Base-by-base conservation (phyloP, 805 yeast genomes). In the Wickerhamomyces sydowiorum region DNA sequence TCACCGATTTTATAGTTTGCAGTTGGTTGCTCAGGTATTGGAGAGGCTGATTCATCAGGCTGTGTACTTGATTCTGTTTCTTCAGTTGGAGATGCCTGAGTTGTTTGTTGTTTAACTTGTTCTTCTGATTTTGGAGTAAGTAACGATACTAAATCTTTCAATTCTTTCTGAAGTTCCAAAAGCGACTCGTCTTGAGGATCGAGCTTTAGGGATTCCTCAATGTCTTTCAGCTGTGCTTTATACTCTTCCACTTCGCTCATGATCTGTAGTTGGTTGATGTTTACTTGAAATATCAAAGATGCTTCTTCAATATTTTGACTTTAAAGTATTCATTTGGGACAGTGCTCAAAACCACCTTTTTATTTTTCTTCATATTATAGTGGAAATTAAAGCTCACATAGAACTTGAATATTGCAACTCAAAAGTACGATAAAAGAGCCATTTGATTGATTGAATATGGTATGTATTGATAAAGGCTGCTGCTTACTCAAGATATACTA, bases 181-280 rank as follows among this genome's bases (percentile, higher is more conserved):
- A 50, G 33, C 1, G 50, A 34, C 22, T 39, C 48, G 20, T 52
- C 46, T 22, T 47, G 41, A 1, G 54, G 50, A 24, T 48, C 51
- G 17, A 21, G 29, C 19, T 37, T 31, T 12, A 52, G 31, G 1
- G 46, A 25, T 4, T 48, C 53, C 23, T 50, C 48, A 15, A 46
- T 36, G 5, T 50, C 56, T 12, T 34, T n/a, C 8, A 52, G 35
- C 29, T 52, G 56, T 22, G 32, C 36, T 27, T 36, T 22, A 38
- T 50, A 50, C 29, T 52, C 53, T 39, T 47, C 47, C 32, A 50
- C 37, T 33, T 50, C 54, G 15, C 46, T 40, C 53, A 49, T 51
- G 4, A 13, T 23, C 10, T 18, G 21, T 8, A 13, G 9, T n/a
- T n/a, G n/a, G n/a, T n/a, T n/a, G n/a, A n/a, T n/a, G n/a, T n/a